Conservation (phyloP, 1,139 yeast species). For the Taphrina flavorubra region DNA sequence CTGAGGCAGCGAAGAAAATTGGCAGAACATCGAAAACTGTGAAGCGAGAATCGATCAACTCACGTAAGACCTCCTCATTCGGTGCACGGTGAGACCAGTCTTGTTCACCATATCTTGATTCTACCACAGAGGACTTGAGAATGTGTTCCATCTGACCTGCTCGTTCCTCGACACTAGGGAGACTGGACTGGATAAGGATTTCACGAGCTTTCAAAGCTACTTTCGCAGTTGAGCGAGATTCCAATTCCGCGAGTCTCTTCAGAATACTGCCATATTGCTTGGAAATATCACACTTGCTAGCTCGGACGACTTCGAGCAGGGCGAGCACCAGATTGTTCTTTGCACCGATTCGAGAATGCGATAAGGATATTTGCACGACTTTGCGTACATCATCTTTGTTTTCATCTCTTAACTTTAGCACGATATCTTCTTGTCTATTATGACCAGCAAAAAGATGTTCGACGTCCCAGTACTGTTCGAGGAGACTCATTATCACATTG, state of each 20-base stretch:
- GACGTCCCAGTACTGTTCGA: slow-evolving; percentile 73
- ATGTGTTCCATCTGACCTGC: slow-evolving; percentile 97
- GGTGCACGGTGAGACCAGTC: slow-evolving; percentile 77
- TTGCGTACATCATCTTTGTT: slow-evolving; percentile 74
- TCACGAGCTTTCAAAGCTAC: slow-evolving; percentile 97
- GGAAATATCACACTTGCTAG: slow-evolving; percentile 74
- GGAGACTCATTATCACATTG: slow-evolving; percentile 69
- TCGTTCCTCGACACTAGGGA: slow-evolving; percentile 95
- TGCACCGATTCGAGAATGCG: slow-evolving; percentile 92
- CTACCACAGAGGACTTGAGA: slow-evolving; percentile 87
- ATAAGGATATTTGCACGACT: slow-evolving; percentile 74
- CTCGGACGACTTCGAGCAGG: slow-evolving; percentile 57
- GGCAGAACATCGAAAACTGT: slow-evolving; percentile 94
- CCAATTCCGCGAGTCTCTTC: slow-evolving; percentile 81
- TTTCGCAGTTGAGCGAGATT: slow-evolving; percentile 86
- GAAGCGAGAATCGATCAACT: slow-evolving; percentile 93
- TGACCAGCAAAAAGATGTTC: slow-evolving; percentile 80
- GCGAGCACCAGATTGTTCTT: slow-evolving; percentile 89
- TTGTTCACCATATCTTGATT: slow-evolving; percentile 84
- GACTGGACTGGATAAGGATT: slow-evolving; percentile 90
- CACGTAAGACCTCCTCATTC: slow-evolving; percentile 75
- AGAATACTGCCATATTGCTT: slow-evolving; percentile 71
- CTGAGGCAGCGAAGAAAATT: slow-evolving; percentile 82
- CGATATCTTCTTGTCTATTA: slow-evolving; percentile 76
- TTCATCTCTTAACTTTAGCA: slow-evolving; percentile 84